phyloP scores from a whole-genome alignment of 2,329 filamentous ascomycete species.

The Claviceps sp. region DNA sequence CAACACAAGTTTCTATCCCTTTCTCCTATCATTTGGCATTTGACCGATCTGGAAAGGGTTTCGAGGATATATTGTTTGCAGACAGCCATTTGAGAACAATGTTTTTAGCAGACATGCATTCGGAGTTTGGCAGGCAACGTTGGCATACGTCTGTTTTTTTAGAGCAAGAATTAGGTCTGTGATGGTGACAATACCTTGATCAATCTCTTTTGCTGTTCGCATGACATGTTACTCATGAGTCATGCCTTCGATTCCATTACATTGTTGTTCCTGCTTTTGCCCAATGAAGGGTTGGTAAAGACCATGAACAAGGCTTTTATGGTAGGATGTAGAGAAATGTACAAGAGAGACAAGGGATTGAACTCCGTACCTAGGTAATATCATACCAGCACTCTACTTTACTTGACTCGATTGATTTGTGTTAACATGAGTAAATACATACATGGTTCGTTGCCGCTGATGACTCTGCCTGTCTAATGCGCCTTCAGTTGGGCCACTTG shows the following conservation, averaged over 20 bases:
- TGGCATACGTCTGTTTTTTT: constrained; percentile 2
- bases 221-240: not conserved
- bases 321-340: not conserved
- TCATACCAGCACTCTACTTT: not conserved
- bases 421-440: not conserved
- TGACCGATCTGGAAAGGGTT: not conserved
- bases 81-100: not conserved
- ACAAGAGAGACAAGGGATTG: not conserved
- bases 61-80: not conserved
- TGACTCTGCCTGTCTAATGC: too few relatives aligned
- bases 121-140: constrained; percentile 10
- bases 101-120: constrained; percentile 3
- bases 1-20: not conserved
- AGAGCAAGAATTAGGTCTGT: not conserved
- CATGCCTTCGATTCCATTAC: not conserved
- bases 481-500: too few relatives aligned
- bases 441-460: too few relatives aligned
- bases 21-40: constrained; percentile 1
- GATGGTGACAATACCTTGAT: not conserved
- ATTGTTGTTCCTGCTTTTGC: not conserved
- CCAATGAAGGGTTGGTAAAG: not conserved
- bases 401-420: not conserved
- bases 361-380: not conserved
- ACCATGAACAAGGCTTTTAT: not conserved
- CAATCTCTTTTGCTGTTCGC: not conserved